Evolutionary conservation across 495 filamentous ascomycete genomes (phyloP), one percentile per base, ranked within the genome.

Genomic region (Margaritispora aquatica): DNA sequence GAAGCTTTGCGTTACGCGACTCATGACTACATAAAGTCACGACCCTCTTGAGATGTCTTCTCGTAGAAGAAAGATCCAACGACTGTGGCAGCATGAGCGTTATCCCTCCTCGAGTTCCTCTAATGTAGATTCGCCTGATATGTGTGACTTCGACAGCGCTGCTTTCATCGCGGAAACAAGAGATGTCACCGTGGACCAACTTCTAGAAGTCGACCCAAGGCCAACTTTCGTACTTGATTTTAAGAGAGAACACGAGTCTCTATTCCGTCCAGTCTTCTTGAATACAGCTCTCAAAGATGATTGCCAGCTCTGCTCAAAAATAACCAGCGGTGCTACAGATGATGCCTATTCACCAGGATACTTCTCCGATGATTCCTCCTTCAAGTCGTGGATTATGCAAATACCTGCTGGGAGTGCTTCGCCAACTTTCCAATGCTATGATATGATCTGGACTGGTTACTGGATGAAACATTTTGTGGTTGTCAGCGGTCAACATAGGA

Each of bases 151-250:
- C 3, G 38, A 44, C 38, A 44, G 38, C 38, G 38, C 17, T 24
- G 47, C 23, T 7, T 50, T 50, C 17, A 4, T 8, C 5, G 5
- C 8, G 10, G 47, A 50, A 50, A 24, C 59, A 20, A 13, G 50
- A n/a, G 21, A 22, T 7, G 13, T 60, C 34, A 58, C 44, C 17
- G 13, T 47, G 19, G 21, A 26, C 11, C 44, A 51, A 0, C 63
- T 76, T 27, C 68, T 75, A 58, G 72, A 76, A 54, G 57, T 63
- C 26, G 74, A 76, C 56, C 70, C 69, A 34, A 63, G 74, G 19
- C 74, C 74, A n/a, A 70, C 69, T 26, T 71, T 76, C 55, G 72
- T 74, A 29, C 63, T 75, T 56, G 62, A 68, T 21, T 47, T 68
- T 17, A 22, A 57, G 21, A 10, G 36, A 19, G 29, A 52, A 50